Conservation (phyloP, 805 yeast species). For the Metschnikowia corniflorae region DNA sequence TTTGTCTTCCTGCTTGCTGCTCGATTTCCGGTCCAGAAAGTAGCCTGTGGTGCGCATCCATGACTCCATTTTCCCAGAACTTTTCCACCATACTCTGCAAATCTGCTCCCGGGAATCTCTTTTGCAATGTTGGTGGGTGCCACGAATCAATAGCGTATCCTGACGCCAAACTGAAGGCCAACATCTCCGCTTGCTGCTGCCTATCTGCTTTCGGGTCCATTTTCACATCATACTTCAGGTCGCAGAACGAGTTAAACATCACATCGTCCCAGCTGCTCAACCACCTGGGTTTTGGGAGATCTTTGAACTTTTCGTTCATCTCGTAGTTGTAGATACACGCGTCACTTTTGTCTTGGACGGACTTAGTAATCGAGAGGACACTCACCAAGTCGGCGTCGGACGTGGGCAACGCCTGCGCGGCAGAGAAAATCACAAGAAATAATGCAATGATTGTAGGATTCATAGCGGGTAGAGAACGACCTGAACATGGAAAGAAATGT, state of each 20-base stretch:
- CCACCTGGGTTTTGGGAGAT: slow-evolving; percentile 5
- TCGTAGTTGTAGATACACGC: slow-evolving; percentile 3
- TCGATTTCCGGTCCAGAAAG: slow-evolving; percentile 1
- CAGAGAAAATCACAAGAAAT: neutral
- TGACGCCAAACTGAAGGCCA: slow-evolving; percentile 7
- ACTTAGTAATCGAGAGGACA: slow-evolving; percentile 2
- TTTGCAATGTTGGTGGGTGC: slow-evolving; percentile 2
- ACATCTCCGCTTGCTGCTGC: neutral
- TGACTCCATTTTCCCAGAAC: slow-evolving; percentile 5
- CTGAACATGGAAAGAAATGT: too few species aligned
- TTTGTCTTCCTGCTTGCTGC: neutral
- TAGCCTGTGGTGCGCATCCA: neutral
- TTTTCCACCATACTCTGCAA: slow-evolving; percentile 6
- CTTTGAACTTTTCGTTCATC: neutral
- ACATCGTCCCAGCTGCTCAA: slow-evolving; percentile 5
- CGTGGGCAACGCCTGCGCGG: neutral
- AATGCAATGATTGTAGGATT: too few species aligned
- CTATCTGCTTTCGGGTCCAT: slow-evolving; percentile 1
- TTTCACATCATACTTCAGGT: slow-evolving; percentile 4
- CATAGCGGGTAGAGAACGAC: too few species aligned
- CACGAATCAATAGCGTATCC: slow-evolving; percentile 4
- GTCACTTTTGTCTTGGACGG: neutral
- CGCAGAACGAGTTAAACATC: slow-evolving; percentile 4
- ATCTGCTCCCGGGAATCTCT: slow-evolving; percentile 1
- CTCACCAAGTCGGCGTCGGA: slow-evolving; percentile 4